A percentile compares a stretch with the other conserved stretches of the same genome.
phyloP scores from a whole-genome alignment of 805 yeast species.

The Diddensiella santjacobensis region DNA sequence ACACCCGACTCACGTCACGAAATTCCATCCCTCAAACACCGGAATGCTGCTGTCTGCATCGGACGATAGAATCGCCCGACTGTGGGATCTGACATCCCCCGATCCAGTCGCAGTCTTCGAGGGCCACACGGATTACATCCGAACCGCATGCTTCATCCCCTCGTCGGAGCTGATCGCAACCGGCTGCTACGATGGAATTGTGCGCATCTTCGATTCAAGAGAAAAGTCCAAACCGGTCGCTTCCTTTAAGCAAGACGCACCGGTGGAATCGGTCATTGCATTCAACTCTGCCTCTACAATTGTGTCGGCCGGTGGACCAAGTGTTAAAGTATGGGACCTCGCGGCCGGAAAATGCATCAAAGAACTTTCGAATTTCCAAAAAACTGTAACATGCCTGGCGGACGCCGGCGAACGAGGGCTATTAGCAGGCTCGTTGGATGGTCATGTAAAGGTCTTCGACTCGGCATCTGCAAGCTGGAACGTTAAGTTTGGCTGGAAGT shows the following conservation, averaged over 20 bases:
- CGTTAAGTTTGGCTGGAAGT: slow-evolving; percentile 96
- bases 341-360: slow-evolving; percentile 67
- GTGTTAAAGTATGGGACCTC: slow-evolving; percentile 88
- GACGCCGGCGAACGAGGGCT: slow-evolving; percentile 73
- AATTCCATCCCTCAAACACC: slow-evolving; percentile 74
- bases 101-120: slow-evolving; percentile 69
- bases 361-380: slow-evolving; percentile 82
- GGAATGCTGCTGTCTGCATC: slow-evolving; percentile 82
- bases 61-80: slow-evolving; percentile 81
- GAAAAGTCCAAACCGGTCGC: slow-evolving; percentile 49
- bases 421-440: slow-evolving; percentile 92
- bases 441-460: slow-evolving; percentile 94
- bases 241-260: slow-evolving; percentile 66
- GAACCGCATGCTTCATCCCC: slow-evolving; percentile 77
- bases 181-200: slow-evolving; percentile 89
- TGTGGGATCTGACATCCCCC: slow-evolving; percentile 83
- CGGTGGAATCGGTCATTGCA: slow-evolving; percentile 82
- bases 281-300: slow-evolving; percentile 71
- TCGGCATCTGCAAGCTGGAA: slow-evolving; percentile 62
- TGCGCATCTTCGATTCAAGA: slow-evolving; percentile 70
- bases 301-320: slow-evolving; percentile 78
- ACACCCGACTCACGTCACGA: slow-evolving; percentile 90
- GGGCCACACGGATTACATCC: slow-evolving; percentile 82
- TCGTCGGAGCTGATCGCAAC: slow-evolving; percentile 76
- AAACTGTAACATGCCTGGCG: slow-evolving; percentile 84